Base-by-base conservation (phyloP, 2,329 filamentous ascomycete genomes). In the Aspergillus sojae region DNA sequence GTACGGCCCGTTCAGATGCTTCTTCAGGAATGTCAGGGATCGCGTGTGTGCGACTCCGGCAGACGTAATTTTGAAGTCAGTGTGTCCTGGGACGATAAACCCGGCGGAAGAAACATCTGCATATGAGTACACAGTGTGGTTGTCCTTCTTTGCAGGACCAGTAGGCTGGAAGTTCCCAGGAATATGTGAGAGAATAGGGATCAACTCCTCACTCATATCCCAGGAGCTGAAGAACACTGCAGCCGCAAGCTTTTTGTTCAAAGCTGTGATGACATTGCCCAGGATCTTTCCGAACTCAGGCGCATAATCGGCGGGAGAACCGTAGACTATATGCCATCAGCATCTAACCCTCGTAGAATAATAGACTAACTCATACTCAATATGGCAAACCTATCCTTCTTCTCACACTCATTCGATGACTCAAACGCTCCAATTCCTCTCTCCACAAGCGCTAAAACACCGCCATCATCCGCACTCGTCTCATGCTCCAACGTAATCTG, bases 1-100 rank as follows among this genome's bases (percentile, higher is more conserved):
- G 65, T 83, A 85, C 0, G 91, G 90, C 0, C 90, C 91, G 0
- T 80, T 79, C 3, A 90, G 77, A 1, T 84, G 78, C 5, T 83
- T 83, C 70, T 92, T 92, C 9, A 93, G 71, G 66, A 91, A 91
- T 0, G 82, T 78, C 2, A 92, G 77, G 60, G 82, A 88, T 1
- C 91, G 84, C 0, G 89, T 91, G 72, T 93, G 90, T 0, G 88
- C 83, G 0, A 92, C 79, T 0, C 84, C 81, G 36, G 88, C 89
- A 0, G 83, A 78, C 5, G 81, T 75, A 63, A 84, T 81, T 62
- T 84, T 77, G 75, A 87, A 90, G 62, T 82, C 75, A 0, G 70
- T 54, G 48, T 84, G 80, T 10, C 82, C 82, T 0, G 87, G 86
- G 0, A 85, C 77, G 21, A 82, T 79, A 67, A 86, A 87, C 0